phyloP scores from a whole-genome alignment of 768 basidiomycete species.

The Mycena leptocephala region DNA sequence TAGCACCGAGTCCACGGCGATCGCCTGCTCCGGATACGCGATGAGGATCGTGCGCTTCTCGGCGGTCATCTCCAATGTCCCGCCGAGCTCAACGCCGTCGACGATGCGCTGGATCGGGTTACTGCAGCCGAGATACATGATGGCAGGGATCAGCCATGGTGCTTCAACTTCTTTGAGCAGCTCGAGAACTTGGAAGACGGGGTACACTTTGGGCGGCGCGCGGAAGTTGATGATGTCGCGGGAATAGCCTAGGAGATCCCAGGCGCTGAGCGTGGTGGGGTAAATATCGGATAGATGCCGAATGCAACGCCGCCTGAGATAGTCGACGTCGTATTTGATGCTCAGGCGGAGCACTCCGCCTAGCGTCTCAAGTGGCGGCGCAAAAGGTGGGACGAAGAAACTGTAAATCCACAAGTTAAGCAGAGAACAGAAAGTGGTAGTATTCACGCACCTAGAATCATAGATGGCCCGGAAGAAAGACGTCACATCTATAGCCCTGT shows the following conservation, averaged over 20 bases:
- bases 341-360: conserved; percentile 25
- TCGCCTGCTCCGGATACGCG: conserved; percentile 22
- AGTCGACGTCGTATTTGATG: conserved; percentile 33
- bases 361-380: conserved; percentile 15
- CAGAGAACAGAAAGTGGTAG: not conserved
- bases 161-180: conserved; percentile 21
- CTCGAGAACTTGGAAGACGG: conserved; percentile 22
- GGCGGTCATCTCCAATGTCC: not conserved
- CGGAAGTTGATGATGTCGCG: conserved; percentile 25
- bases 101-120: conserved; percentile 30
- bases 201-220: conserved; percentile 21
- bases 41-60: conserved; percentile 24
- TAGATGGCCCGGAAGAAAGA: conserved; percentile 29
- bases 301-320: conserved; percentile 22
- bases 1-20: conserved; percentile 5
- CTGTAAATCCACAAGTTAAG: not conserved
- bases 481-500: conserved; percentile 18
- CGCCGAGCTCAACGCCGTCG: conserved; percentile 17
- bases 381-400: conserved; percentile 28
- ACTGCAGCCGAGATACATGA: conserved; percentile 34
- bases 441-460: conserved; percentile 27
- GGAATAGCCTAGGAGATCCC: conserved; percentile 25
- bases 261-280: conserved; percentile 25
- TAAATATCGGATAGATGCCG: conserved; percentile 27
- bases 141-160: conserved; percentile 24